Base-by-base conservation (phyloP, 2,329 filamentous ascomycete species). In the Fusarium sacchari region DNA sequence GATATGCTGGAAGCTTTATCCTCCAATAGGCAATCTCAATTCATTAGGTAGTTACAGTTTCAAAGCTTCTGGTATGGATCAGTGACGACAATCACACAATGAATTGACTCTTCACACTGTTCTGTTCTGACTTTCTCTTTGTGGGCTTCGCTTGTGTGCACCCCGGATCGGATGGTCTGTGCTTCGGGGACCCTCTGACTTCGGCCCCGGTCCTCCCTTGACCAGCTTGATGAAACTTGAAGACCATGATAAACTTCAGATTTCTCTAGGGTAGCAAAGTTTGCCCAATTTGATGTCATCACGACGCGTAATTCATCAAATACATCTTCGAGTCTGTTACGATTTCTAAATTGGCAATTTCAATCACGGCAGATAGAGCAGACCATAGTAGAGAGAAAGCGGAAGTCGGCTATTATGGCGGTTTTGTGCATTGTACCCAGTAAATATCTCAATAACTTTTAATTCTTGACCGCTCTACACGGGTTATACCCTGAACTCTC, bases 111-210 rank as follows among this genome's bases (percentile, higher is more conserved):
- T 20, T 46, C 63, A 39, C 59, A 64, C 53, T 68, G 47, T 68
- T 20, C 26, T 60, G 32, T 53, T 22, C 50, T 40, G 24, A 26
- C 59, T 61, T 63, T 70, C 44, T 39, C 60, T 28, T 75, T 75
- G 72, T 76, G 73, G 72, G 52, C 68, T 77, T 77, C 72, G 69
- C 74, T 77, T 76, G 46, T 42, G 40, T 36, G 30, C 56, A 65
- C 70, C 73, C 67, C 66, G 43, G 66, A 73, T 68, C 69, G 30
- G 36, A 50, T 76, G 74, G 72, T 60, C 74, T 59, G 74, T 76
- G 74, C 74, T 53, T 50, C 36, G 52, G 65, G 65, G 67, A 39
- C 40, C 40, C 40, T 18, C 50, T 24, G 13, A 22, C 37, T 43
- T 59, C 44, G 37, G 60, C 59, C 60, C 64, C 60, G 50, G 64